These are phyloP conservation scores for Vaccinium vitisidaea DNA, from an alignment of 148 eudicot genomes.

Conservation along the genomic window DNA sequence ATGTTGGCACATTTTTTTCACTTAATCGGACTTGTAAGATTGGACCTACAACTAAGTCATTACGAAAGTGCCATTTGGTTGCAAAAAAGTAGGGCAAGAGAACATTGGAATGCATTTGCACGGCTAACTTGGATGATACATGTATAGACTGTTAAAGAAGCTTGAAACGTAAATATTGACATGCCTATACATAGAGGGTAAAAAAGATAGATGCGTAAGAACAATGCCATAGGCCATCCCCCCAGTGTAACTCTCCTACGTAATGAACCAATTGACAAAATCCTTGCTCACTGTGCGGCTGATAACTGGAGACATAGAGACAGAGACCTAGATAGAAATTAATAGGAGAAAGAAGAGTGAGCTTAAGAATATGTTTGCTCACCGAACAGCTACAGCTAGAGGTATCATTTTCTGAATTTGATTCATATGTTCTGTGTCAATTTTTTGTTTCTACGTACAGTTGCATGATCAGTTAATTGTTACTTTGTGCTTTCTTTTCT, in stretches of 20 bases:
- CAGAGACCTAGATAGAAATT: neutral
- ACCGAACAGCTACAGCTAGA: neutral
- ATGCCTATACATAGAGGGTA: neutral
- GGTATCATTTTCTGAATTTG: neutral
- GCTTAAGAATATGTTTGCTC: neutral
- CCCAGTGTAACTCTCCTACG: neutral
- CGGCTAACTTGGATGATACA: neutral
- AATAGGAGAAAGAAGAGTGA: neutral
- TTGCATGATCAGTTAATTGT: neutral
- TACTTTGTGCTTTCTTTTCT: neutral
- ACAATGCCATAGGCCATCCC: neutral
- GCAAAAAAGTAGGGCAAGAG: neutral
- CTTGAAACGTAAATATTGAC: neutral
- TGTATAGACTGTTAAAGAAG: neutral
- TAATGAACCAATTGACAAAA: neutral
- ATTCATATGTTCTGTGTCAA: neutral
- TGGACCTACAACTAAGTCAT: neutral
- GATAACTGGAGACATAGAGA: too few species aligned
- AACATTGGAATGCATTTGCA: neutral
- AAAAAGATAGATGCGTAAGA: neutral
- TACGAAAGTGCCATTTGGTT: neutral
- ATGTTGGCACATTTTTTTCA: neutral
- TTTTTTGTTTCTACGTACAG: neutral
- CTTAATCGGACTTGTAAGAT: neutral
- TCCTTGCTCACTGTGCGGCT: neutral